Evolutionary conservation across 306 rosid genomes (phyloP).

Genomic region (Amphicarpaea edgeworthii): DNA sequence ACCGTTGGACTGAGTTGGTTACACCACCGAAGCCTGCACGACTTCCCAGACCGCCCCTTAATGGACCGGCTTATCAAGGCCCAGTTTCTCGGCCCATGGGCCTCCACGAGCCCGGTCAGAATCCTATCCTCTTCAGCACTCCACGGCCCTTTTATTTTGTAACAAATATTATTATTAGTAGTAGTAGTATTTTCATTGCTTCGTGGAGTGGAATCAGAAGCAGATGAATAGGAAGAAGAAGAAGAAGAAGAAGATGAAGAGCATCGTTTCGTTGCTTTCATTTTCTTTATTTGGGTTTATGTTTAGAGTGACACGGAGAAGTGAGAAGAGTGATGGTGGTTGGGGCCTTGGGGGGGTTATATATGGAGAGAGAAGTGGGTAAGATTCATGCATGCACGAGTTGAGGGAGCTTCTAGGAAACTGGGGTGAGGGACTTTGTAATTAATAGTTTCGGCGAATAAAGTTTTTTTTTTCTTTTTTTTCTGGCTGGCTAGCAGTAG

Average conservation of each 20-base stretch:
- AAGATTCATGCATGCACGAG: neutral
- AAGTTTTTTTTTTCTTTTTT: neutral
- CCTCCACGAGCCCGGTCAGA: constrained; percentile 69
- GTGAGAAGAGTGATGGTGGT: neutral
- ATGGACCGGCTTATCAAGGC: constrained; percentile 72
- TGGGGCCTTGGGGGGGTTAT: constrained; percentile 38
- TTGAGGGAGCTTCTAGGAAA: constrained; percentile 11
- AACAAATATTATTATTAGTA: neutral
- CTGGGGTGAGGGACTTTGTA: neutral
- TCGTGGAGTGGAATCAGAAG: constrained; percentile 49
- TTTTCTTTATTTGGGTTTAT: neutral
- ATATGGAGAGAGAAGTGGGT: constrained; percentile 16
- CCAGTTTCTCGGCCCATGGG: constrained; percentile 82
- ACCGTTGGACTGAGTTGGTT: constrained; percentile 86
- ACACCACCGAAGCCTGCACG: constrained; percentile 88
- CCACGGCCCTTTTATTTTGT: constrained; percentile 80
- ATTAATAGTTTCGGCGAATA: neutral
- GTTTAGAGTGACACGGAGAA: neutral
- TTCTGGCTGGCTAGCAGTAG: neutral
- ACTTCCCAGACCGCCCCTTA: constrained; percentile 81
- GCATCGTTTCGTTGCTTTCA: constrained; percentile 39
- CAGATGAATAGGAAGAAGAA: constrained; percentile 59
- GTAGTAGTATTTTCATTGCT: neutral
- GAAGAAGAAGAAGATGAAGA: constrained; percentile 59
- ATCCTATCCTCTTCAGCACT: constrained; percentile 81